These are phyloP conservation scores for Neurospora terricola DNA, from an alignment of 495 filamentous ascomycete species.

Conservation along the genomic window DNA sequence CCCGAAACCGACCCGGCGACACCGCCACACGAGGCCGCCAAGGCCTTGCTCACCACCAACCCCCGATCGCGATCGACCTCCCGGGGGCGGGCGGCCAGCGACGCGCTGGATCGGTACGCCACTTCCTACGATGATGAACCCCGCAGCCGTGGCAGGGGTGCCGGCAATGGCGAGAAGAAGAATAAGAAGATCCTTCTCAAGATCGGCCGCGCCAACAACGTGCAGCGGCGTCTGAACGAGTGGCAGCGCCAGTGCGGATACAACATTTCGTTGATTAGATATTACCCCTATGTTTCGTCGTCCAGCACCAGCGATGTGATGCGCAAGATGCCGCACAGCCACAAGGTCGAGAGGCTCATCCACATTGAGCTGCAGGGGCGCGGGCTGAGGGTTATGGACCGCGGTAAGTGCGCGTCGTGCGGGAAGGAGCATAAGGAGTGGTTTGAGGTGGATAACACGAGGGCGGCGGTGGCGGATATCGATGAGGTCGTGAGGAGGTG, in stretches of 20 bases:
- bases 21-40: slow-evolving; percentile 48
- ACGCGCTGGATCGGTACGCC: slow-evolving; percentile 54
- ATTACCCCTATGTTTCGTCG: slow-evolving; percentile 75
- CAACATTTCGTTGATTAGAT: slow-evolving; percentile 74
- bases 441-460: slow-evolving; percentile 80
- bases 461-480: slow-evolving; percentile 58
- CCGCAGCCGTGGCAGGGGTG: slow-evolving; percentile 2
- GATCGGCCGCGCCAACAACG: slow-evolving; percentile 84
- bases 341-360: slow-evolving; percentile 84
- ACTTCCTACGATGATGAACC: slow-evolving; percentile 10
- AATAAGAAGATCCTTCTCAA: slow-evolving; percentile 65
- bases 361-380: slow-evolving; percentile 75
- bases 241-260: slow-evolving; percentile 91
- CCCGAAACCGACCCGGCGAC: slow-evolving; percentile 41
- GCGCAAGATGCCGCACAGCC: slow-evolving; percentile 73
- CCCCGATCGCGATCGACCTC: slow-evolving; percentile 25
- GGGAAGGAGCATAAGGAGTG: slow-evolving; percentile 88
- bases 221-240: slow-evolving; percentile 82
- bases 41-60: slow-evolving; percentile 43
- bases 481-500: slow-evolving; percentile 82
- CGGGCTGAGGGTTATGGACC: slow-evolving; percentile 47
- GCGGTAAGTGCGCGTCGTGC: slow-evolving; percentile 58
- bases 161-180: slow-evolving; percentile 1
- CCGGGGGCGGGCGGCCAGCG: slow-evolving; percentile 50
- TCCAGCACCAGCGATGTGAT: slow-evolving; percentile 21